Base-by-base conservation (phyloP, 208 protist genomes). In the Leishmania tarentolae region DNA sequence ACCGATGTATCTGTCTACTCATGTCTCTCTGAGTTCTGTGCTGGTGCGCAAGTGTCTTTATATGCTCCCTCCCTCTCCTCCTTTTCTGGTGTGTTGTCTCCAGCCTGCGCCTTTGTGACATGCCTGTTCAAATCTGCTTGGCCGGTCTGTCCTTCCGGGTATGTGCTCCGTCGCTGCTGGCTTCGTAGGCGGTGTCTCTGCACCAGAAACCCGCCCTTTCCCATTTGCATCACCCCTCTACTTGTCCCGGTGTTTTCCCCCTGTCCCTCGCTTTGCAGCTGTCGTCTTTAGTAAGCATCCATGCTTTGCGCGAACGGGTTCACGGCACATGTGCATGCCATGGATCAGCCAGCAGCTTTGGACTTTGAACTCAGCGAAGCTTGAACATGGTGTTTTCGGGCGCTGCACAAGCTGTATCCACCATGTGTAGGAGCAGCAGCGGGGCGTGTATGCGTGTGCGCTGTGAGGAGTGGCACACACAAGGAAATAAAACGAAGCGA, bases 1-100 rank as follows among this genome's bases (percentile, higher is more conserved):
- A 13, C 28, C 68, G 68, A 44, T 73, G 68, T 73, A 50, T 73
- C 65, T 70, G 44, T 35, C 68, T 24, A 40, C 61, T 35, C 61
- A 40, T 68, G 61, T 6, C 31, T 68, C 24, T 61, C 28, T 63
- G 57, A 31, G 57, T 35, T 42, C 61, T 68, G 31, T 68, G 61
- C 15, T 35, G 5, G 61, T 68, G 31, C 13, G 61, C 31, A 15
- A 35, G 61, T 40, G 24, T 66, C 13, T 19, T n/a, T 61, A 6
- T 31, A 63, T 17, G 24, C 31, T 40, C n/a, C 40, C 61, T 66
- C 31, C 19, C 31, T 37, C 15, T 21, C 24, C n/a, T 35, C n/a
- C n/a, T 66, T 37, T 66, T 19, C 40, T n/a, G 6, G 6, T 31
- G 3, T 2, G 17, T 61, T 31, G 56, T 11, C 11, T 61, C 28